These are phyloP conservation scores for Hypoxylon subgilvum DNA, from an alignment of 495 filamentous ascomycete species.

Conservation along the genomic window DNA sequence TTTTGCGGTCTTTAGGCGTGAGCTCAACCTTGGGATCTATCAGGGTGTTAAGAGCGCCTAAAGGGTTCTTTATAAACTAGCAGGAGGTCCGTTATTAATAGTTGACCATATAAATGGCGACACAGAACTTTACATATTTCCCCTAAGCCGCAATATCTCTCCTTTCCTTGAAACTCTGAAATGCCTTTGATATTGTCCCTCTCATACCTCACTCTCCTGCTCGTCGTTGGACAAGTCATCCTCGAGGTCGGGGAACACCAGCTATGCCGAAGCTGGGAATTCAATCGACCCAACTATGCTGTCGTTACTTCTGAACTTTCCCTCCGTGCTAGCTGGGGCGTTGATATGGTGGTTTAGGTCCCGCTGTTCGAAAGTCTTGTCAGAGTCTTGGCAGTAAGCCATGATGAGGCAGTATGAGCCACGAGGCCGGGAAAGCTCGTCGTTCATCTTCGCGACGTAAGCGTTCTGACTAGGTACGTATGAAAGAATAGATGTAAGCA, in stretches of 20 bases:
- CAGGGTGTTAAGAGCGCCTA: constrained; percentile 7
- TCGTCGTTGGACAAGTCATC: constrained; percentile 13
- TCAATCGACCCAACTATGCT: constrained; percentile 35
- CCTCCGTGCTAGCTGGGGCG: not conserved
- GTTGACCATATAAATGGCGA: not conserved
- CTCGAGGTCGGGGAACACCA: constrained; percentile 38
- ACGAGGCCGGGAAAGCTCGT: constrained; percentile 62
- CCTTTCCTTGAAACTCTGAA: constrained; percentile 10
- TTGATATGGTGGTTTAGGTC: constrained; percentile 13
- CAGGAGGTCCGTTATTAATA: not conserved
- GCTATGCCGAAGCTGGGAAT: constrained; percentile 36
- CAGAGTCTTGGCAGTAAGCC: constrained; percentile 51
- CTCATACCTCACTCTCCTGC: constrained; percentile 27
- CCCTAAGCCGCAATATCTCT: constrained; percentile 20
- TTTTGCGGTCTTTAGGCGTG: constrained; percentile 19
- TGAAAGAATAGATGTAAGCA: not conserved
- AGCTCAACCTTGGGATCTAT: constrained; percentile 25
- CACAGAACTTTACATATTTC: constrained; percentile 22
- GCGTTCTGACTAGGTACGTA: constrained; percentile 58
- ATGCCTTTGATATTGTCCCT: not conserved
- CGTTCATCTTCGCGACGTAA: constrained; percentile 64
- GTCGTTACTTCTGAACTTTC: constrained; percentile 28
- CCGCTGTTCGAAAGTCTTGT: constrained; percentile 15
- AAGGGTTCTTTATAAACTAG: constrained; percentile 19
- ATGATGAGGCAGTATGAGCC: constrained; percentile 67